Evolutionary conservation across 352 stramenopile genomes (phyloP).

Genomic region (Globisporangium megalacanthum): DNA sequence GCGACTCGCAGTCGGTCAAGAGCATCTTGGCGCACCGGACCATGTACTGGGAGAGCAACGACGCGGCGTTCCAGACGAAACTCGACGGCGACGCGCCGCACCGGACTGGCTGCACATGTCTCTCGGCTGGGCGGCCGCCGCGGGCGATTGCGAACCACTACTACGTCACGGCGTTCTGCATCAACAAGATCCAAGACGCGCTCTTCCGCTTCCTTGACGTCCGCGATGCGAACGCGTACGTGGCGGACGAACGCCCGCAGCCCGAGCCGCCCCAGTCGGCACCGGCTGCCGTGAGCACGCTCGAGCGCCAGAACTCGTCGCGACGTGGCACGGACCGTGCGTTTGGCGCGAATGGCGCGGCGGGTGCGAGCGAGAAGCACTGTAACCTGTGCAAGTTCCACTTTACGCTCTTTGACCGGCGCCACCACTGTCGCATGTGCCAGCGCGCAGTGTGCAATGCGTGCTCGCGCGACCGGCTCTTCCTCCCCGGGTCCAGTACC

Average conservation of each 20-base stretch:
- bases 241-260: slow-evolving; percentile 65
- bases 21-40: slow-evolving; percentile 81
- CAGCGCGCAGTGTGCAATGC: slow-evolving; percentile 85
- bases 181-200: slow-evolving; percentile 84
- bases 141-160: slow-evolving; percentile 80
- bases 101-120: slow-evolving; percentile 78
- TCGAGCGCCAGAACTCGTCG: slow-evolving; percentile 51
- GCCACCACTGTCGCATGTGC: slow-evolving; percentile 88
- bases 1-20: slow-evolving; percentile 83
- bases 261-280: slow-evolving; percentile 55
- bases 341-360: slow-evolving; percentile 27
- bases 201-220: slow-evolving; percentile 80
- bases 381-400: slow-evolving; percentile 88
- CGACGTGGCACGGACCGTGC: slow-evolving; percentile 47
- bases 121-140: slow-evolving; percentile 63
- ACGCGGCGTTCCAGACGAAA: slow-evolving; percentile 64
- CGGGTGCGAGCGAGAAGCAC: slow-evolving; percentile 74
- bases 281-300: slow-evolving; percentile 25
- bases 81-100: slow-evolving; percentile 77
- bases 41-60: slow-evolving; percentile 89
- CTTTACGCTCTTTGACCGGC: slow-evolving; percentile 87
- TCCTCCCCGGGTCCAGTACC: slow-evolving; percentile 79
- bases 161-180: slow-evolving; percentile 86
- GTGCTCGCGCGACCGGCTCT: slow-evolving; percentile 80
- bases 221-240: slow-evolving; percentile 72